Percentiles rank a stretch among this genome's conserved stretches.
Conservation (phyloP, 1,284 basidiomycete genomes). For the Boletellus deceptivus region DNA sequence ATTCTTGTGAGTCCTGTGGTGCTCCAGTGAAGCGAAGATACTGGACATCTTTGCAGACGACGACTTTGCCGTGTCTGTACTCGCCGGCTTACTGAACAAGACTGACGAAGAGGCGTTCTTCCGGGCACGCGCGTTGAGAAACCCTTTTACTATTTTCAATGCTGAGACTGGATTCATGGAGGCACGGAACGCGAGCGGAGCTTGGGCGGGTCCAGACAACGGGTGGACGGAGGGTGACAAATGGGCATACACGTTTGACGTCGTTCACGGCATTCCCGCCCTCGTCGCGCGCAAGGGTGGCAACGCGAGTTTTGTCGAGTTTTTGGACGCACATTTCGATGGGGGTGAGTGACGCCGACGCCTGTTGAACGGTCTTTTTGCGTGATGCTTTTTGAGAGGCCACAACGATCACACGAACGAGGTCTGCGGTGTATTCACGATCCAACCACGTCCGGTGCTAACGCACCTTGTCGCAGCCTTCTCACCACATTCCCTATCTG, state of each 20-base stretch:
- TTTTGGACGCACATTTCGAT: slow-evolving; percentile 75
- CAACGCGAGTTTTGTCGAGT: slow-evolving; percentile 58
- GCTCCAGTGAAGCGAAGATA: no score
- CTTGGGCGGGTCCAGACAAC: slow-evolving; percentile 66
- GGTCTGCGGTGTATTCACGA: slow-evolving; percentile 33
- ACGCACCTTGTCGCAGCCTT: slow-evolving; percentile 49
- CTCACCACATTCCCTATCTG: slow-evolving; percentile 82
- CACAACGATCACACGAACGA: slow-evolving; percentile 86
- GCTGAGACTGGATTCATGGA: slow-evolving; percentile 77
- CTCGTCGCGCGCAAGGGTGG: slow-evolving; percentile 69
- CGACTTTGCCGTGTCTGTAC: slow-evolving; percentile 69
- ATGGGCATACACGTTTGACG: slow-evolving; percentile 81
- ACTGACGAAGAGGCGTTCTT: slow-evolving; percentile 52
- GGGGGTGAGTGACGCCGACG: slow-evolving; percentile 41
- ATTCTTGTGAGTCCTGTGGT: slow-evolving; percentile 56
- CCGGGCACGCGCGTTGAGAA: slow-evolving; percentile 51
- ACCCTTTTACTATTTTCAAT: slow-evolving; percentile 71
- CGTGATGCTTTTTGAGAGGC: slow-evolving; percentile 36
- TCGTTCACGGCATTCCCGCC: slow-evolving; percentile 67
- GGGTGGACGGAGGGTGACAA: slow-evolving; percentile 86
- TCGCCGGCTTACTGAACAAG: slow-evolving; percentile 56
- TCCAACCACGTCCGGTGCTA: neutral
- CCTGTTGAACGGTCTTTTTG: neutral
- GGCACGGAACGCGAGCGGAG: slow-evolving; percentile 64
- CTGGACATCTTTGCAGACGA: slow-evolving; percentile 54